These are phyloP conservation scores for Isatis lusitanica DNA, from an alignment of 441 rosid genomes.

Conservation along the genomic window DNA sequence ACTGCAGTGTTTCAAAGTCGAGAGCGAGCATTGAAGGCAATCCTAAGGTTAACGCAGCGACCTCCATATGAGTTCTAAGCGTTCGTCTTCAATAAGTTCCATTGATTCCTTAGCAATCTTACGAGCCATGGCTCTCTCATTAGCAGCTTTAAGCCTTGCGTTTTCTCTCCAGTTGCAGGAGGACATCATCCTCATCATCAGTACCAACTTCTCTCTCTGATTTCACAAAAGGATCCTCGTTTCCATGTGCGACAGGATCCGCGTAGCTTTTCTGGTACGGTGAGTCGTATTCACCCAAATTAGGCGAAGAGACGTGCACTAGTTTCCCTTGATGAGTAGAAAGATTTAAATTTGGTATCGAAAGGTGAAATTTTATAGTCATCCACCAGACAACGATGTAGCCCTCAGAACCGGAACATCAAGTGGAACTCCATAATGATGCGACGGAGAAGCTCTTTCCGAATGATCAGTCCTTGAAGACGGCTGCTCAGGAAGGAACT, in stretches of 20 bases:
- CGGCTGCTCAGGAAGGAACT: slow-evolving; percentile 88
- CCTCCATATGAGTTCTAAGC: no score
- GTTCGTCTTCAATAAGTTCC: no score
- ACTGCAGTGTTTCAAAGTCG: no score
- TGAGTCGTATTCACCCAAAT: slow-evolving; percentile 50
- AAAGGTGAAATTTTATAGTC: slow-evolving; percentile 52
- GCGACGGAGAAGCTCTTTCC: slow-evolving; percentile 56
- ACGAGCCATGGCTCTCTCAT: no score
- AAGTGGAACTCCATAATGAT: slow-evolving; percentile 45
- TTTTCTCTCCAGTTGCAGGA: slow-evolving; percentile 60
- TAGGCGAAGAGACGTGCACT: slow-evolving; percentile 49
- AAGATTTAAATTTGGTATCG: slow-evolving; percentile 67
- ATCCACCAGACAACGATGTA: slow-evolving; percentile 43
- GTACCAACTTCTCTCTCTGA: slow-evolving; percentile 54
- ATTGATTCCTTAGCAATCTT: no score
- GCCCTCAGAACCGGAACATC: slow-evolving; percentile 49
- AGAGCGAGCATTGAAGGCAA: no score
- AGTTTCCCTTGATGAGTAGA: slow-evolving; percentile 61
- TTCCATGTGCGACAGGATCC: slow-evolving; percentile 43
- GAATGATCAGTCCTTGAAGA: slow-evolving; percentile 58
- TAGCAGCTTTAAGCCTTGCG: no score
- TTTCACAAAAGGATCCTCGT: slow-evolving; percentile 51
- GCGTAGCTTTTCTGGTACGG: slow-evolving; percentile 48
- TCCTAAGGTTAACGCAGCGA: no score
- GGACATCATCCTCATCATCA: slow-evolving; percentile 59